Percentiles rank a stretch among this genome's conserved stretches.
These are phyloP conservation scores for Yamadazyma aaseri DNA, from an alignment of 1,139 yeast species.

Conservation along the genomic window DNA sequence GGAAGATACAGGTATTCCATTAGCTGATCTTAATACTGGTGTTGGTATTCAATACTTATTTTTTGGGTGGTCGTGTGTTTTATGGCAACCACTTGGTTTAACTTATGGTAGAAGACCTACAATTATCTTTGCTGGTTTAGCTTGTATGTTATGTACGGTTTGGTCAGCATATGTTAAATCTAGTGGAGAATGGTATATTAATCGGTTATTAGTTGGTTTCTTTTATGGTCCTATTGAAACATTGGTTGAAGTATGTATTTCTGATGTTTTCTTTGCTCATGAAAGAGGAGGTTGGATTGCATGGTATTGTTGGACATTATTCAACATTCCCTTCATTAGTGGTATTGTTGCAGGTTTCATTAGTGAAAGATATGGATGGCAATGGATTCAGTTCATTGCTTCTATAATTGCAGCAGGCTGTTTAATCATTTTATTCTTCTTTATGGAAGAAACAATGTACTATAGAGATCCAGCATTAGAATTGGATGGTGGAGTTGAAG, in stretches of 20 bases:
- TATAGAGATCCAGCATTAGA: conserved; percentile 16
- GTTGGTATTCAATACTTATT: conserved; percentile 35
- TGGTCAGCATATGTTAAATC: conserved; percentile 43
- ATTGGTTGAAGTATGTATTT: conserved; percentile 49
- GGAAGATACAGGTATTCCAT: conserved; percentile 17
- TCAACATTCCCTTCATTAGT: conserved; percentile 44
- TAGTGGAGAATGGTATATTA: conserved; percentile 41
- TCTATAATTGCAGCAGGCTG: conserved; percentile 12
- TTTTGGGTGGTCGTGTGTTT: conserved; percentile 23
- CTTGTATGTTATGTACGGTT: conserved; percentile 32
- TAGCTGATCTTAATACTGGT: conserved; percentile 25
- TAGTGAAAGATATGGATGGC: conserved; percentile 46
- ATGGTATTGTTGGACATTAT: conserved; percentile 39
- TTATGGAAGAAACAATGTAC: conserved; percentile 44
- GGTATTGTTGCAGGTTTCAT: conserved; percentile 53
- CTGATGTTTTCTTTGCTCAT: conserved; percentile 52
- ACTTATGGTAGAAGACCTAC: conserved; percentile 52
- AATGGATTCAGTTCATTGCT: conserved; percentile 31
- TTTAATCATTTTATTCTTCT: conserved; percentile 22
- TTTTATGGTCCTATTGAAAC: conserved; percentile 57
- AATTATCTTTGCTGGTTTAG: conserved; percentile 30
- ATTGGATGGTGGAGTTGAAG: conserved; percentile 9
- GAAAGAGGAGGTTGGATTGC: conserved; percentile 47
- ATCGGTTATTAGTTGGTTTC: conserved; percentile 45
- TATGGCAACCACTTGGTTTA: conserved; percentile 16